phyloP scores from a whole-genome alignment of 768 basidiomycete genomes.

The Tylopilus balloui region DNA sequence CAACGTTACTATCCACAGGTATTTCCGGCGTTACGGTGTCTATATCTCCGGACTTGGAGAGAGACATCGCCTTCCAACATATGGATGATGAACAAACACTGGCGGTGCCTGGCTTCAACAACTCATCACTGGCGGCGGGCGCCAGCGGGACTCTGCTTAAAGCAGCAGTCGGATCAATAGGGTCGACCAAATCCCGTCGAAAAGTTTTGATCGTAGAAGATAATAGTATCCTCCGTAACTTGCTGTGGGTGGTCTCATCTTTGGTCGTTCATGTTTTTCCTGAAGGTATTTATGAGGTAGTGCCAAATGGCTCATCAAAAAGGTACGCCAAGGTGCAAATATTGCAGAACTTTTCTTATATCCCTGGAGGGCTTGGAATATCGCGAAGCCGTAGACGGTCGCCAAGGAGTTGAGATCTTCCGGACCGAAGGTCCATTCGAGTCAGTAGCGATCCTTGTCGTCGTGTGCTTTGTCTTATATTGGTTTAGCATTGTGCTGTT shows the following conservation, averaged over 20 bases:
- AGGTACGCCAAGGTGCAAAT: conserved; percentile 26
- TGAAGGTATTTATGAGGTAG: conserved; percentile 26
- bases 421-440: conserved; percentile 76
- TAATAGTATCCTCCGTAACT: conserved; percentile 76
- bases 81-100: conserved; percentile 12
- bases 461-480: not conserved
- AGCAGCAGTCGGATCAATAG: conserved; percentile 54
- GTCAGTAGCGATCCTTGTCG: conserved; percentile 42
- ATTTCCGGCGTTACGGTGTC: conserved; percentile 15
- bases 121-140: conserved; percentile 51
- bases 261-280: conserved; percentile 4
- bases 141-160: conserved; percentile 65
- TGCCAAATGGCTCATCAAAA: conserved; percentile 64
- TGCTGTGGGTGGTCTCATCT: conserved; percentile 55
- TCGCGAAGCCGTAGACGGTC: conserved; percentile 78
- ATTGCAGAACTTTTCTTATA: conserved; percentile 1
- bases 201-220: conserved; percentile 87
- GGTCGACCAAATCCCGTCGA: conserved; percentile 41
- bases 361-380: conserved; percentile 60
- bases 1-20: conserved; percentile 5
- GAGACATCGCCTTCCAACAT: conserved; percentile 26
- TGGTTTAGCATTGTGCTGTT: conserved; percentile 69
- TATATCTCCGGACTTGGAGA: conserved; percentile 23
- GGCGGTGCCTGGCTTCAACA: conserved; percentile 14
- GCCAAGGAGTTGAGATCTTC: conserved; percentile 77